Evolutionary conservation across 2,329 filamentous ascomycete species (phyloP).

Genomic region (Tolypocladium tropicale): DNA sequence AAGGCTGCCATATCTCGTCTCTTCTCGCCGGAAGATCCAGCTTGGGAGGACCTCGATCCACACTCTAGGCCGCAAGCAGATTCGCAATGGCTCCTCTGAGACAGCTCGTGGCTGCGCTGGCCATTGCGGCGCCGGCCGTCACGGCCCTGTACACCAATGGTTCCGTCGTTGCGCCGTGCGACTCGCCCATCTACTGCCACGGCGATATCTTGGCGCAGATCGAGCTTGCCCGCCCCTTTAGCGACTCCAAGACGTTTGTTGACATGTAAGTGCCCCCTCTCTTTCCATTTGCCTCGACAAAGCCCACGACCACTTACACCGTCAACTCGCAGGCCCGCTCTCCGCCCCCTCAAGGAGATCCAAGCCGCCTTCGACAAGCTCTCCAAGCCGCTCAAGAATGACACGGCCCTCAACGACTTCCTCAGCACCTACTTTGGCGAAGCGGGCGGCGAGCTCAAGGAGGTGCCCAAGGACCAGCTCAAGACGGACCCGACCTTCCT

Average conservation of each 20-base stretch:
- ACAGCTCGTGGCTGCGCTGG: conserved; percentile 15
- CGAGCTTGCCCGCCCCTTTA: conserved; percentile 52
- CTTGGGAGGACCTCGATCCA: neutral
- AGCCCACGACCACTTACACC: neutral
- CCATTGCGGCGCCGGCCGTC: conserved; percentile 15
- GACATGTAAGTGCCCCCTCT: conserved; percentile 44
- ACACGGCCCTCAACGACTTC: conserved; percentile 51
- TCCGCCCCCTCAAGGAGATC: conserved; percentile 47
- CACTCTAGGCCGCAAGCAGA: neutral
- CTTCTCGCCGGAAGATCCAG: neutral
- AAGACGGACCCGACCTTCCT: conserved; percentile 49
- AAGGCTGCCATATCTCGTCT: neutral
- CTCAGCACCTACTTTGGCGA: conserved; percentile 52
- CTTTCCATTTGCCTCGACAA: neutral
- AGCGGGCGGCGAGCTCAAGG: conserved; percentile 52
- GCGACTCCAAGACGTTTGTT: conserved; percentile 62
- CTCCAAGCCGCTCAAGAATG: conserved; percentile 50
- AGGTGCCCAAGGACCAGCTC: conserved; percentile 40
- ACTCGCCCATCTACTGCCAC: conserved; percentile 58
- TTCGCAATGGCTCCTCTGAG: conserved; percentile 7
- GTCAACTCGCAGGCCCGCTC: conserved; percentile 39
- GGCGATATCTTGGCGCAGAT: conserved; percentile 53
- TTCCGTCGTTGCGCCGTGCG: conserved; percentile 51
- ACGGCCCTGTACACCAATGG: conserved; percentile 49
- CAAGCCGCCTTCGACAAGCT: conserved; percentile 50